Percentiles rank a stretch among this genome's conserved stretches.
Conservation (phyloP, 106 monocot species). For the Triglochin maritima region DNA sequence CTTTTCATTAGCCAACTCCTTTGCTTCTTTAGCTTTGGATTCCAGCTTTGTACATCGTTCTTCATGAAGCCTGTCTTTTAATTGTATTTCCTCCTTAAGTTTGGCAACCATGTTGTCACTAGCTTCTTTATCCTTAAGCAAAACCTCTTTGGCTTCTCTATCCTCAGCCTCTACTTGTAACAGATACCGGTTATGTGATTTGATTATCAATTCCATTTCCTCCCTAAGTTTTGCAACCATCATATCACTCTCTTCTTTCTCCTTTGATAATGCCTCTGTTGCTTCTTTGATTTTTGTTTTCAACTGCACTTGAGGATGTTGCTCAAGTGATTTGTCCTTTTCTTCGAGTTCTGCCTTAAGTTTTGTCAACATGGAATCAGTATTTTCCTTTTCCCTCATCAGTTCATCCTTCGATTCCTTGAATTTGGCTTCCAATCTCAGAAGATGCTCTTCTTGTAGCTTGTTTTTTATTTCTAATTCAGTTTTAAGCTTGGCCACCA, state of each 20-base stretch:
- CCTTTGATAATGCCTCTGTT: neutral
- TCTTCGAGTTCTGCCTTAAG: constrained; percentile 1
- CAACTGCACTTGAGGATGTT: neutral
- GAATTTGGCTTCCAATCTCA: constrained; percentile 36
- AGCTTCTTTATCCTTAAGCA: constrained; percentile 61
- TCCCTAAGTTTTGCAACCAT: neutral
- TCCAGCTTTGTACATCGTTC: constrained; percentile 11
- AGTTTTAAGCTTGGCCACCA: constrained; percentile 25
- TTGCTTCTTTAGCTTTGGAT: neutral
- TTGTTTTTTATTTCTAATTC: constrained; percentile 33
- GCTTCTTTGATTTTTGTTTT: constrained; percentile 4
- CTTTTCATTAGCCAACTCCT: neutral
- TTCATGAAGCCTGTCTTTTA: constrained; percentile 34
- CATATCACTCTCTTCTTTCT: constrained; percentile 1
- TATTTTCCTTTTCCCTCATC: constrained; percentile 1
- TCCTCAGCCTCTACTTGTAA: neutral
- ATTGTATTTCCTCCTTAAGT: constrained; percentile 33
- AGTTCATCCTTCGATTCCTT: constrained; percentile 24
- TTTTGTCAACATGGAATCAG: constrained; percentile 5
- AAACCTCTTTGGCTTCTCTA: constrained; percentile 18
- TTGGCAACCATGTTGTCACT: constrained; percentile 21
- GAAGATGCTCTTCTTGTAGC: constrained; percentile 38
- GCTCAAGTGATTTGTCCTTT: constrained; percentile 5
- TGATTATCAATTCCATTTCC: constrained; percentile 1
- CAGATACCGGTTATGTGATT: neutral